Percentiles rank a stretch among this genome's conserved stretches.
Evolutionary conservation across 1,284 basidiomycete species (phyloP).

Genomic region (Ganoderma resinaceum): DNA sequence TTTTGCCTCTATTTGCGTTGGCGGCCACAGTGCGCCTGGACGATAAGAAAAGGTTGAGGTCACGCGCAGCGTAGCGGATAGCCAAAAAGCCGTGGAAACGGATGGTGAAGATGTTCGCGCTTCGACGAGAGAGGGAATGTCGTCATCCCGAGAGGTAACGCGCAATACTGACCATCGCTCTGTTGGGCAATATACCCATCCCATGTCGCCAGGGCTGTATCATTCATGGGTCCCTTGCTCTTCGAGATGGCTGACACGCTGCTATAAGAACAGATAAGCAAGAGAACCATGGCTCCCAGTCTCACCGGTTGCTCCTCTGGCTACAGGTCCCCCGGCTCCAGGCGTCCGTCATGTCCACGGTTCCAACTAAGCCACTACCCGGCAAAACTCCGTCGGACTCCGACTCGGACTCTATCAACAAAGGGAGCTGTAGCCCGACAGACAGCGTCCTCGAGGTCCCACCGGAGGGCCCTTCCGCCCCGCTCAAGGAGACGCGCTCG

Average conservation of each 20-base stretch:
- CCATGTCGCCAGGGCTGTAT: slow-evolving; percentile 30
- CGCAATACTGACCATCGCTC: slow-evolving; percentile 38
- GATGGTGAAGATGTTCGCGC: slow-evolving; percentile 24
- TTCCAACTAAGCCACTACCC: slow-evolving; percentile 27
- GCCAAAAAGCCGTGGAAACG: background rate
- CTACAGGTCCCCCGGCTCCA: slow-evolving; percentile 8
- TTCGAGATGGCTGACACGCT: slow-evolving; percentile 10
- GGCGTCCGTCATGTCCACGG: slow-evolving; percentile 32
- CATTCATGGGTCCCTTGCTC: slow-evolving; percentile 18
- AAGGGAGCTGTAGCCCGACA: slow-evolving; percentile 29
- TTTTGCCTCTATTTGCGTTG: slow-evolving; percentile 8
- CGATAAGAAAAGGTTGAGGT: slow-evolving; percentile 10
- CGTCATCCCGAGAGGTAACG: slow-evolving; percentile 36
- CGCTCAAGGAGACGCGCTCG: slow-evolving; percentile 25
- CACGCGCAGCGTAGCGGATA: slow-evolving; percentile 6
- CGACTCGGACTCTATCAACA: slow-evolving; percentile 19
- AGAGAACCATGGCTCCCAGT: slow-evolving; percentile 19
- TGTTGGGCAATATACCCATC: slow-evolving; percentile 26
- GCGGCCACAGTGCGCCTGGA: background rate
- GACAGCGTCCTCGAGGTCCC: slow-evolving; percentile 35
- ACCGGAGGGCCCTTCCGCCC: slow-evolving; percentile 35
- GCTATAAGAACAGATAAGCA: slow-evolving; percentile 27
- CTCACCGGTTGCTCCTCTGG: slow-evolving; percentile 20
- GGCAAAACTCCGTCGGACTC: slow-evolving; percentile 24
- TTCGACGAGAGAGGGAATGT: slow-evolving; percentile 31